Percentiles rank a stretch among this genome's conserved stretches.
These are phyloP conservation scores for Leccinum incarnatum DNA, from an alignment of 768 basidiomycete species.

Conservation along the genomic window DNA sequence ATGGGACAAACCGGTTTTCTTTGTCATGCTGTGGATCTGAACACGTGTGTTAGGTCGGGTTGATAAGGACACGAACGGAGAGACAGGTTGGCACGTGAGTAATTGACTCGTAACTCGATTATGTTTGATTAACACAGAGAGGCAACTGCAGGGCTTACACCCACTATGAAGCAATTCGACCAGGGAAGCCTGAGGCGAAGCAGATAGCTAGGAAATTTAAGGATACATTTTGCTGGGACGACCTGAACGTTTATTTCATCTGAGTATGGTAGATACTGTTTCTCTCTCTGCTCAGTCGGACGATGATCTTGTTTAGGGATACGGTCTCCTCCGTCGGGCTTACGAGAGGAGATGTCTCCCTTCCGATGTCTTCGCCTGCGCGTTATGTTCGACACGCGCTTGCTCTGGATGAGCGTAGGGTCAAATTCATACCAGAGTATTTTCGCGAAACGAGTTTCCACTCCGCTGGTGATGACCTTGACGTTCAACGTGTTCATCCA, in stretches of 20 bases:
- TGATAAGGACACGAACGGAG: background rate
- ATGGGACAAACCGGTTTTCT: background rate
- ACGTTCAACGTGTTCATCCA: too few species aligned
- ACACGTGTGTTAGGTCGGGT: background rate
- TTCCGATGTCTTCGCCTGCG: background rate
- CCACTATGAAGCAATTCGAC: background rate
- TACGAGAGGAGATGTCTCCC: background rate
- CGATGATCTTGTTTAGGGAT: background rate
- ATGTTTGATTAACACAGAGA: background rate
- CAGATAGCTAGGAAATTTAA: background rate
- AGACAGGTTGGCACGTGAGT: background rate
- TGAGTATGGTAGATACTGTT: background rate
- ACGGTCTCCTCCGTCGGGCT: background rate
- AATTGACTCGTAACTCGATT: background rate
- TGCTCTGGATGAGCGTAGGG: too few species aligned
- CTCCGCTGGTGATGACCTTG: too few species aligned
- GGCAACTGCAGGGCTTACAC: background rate
- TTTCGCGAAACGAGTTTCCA: too few species aligned
- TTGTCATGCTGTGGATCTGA: background rate
- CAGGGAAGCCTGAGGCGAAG: background rate
- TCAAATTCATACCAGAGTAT: too few species aligned
- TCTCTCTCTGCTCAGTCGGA: background rate
- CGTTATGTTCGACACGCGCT: background rate
- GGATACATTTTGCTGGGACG: background rate
- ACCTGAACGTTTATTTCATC: background rate